A percentile compares a stretch with the other conserved stretches of the same genome.
Conservation (phyloP, 371 early-diverging fungal species). For the Mucor plumbeus region DNA sequence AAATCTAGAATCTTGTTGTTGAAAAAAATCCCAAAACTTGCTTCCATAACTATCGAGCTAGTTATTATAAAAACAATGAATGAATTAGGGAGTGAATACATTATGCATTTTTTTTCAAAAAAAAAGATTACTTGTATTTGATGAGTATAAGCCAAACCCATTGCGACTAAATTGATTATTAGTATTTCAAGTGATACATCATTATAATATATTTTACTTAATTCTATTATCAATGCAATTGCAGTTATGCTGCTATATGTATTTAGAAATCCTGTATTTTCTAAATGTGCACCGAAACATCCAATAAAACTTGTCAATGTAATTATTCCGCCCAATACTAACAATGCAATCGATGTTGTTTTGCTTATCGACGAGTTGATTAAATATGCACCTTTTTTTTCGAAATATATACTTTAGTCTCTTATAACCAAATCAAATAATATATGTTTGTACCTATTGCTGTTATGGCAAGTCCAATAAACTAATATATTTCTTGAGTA, state of each 20-base stretch:
- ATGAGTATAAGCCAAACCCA: conserved; percentile 21
- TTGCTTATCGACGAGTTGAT: conserved; percentile 37
- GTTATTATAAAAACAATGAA: background rate
- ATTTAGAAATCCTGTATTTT: conserved; percentile 41
- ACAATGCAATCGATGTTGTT: conserved; percentile 26
- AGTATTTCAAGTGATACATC: background rate
- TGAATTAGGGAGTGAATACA: background rate
- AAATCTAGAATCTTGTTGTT: conserved; percentile 30
- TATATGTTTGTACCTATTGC: conserved; percentile 30
- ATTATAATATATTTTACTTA: conserved; percentile 18
- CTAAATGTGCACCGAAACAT: conserved; percentile 43
- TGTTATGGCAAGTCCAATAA: conserved; percentile 29
- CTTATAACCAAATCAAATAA: background rate
- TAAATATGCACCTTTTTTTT: conserved; percentile 39
- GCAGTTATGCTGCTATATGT: conserved; percentile 39
- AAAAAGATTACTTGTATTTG: conserved; percentile 29
- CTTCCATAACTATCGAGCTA: conserved; percentile 40
- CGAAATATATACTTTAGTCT: background rate
- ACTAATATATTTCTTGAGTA: conserved; percentile 12
- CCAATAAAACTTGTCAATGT: conserved; percentile 39
- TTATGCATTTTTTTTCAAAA: conserved; percentile 2
- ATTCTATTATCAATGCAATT: conserved; percentile 34
- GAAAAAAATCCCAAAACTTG: conserved; percentile 38
- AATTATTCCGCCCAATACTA: conserved; percentile 33
- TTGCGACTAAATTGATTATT: background rate